Evolutionary conservation across 2,329 filamentous ascomycete genomes (phyloP), one percentile per base, ranked within the genome.

Genomic region (Lasiodiplodia hormozganensis): DNA sequence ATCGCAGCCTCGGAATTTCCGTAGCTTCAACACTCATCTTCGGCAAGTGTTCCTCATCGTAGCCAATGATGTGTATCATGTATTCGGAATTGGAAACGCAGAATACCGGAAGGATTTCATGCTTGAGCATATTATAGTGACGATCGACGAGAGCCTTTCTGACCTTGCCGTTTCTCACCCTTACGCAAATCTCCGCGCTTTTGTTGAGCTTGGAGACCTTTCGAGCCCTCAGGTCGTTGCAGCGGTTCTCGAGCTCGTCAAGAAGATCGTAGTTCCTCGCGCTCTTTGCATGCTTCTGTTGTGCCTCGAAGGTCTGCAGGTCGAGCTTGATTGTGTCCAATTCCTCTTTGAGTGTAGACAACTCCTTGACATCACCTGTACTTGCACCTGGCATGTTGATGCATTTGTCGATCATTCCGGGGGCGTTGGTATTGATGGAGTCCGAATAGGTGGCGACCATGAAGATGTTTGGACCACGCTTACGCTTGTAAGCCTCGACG

Each of bases 31-130:
- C n/a, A n/a, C n/a, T n/a, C n/a, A n/a, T n/a, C n/a, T n/a, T n/a
- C n/a, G n/a, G n/a, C n/a, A n/a, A n/a, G n/a, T n/a, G n/a, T n/a
- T n/a, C n/a, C n/a, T n/a, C n/a, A n/a, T n/a, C n/a, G n/a, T n/a
- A n/a, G n/a, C n/a, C n/a, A n/a, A n/a, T n/a, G n/a, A n/a, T n/a
- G n/a, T n/a, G n/a, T n/a, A n/a, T n/a, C n/a, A n/a, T n/a, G n/a
- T n/a, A n/a, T n/a, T n/a, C n/a, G n/a, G n/a, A n/a, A n/a, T 75
- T 76, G 1, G 69, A 71, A 0, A 75, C 69, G n/a, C 74, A 75
- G 34, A 71, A 75, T 0, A 71, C 40, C 3, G 72, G 70, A 0
- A 71, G 69, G 8, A 57, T 36, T 0, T 56, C 56, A 5, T 23
- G 62, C 16, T 69, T 67, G 31, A 73, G 71, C 11, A 60, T 65